Evolutionary conservation across 306 rosid genomes (phyloP).

Genomic region (Pueraria montana): DNA sequence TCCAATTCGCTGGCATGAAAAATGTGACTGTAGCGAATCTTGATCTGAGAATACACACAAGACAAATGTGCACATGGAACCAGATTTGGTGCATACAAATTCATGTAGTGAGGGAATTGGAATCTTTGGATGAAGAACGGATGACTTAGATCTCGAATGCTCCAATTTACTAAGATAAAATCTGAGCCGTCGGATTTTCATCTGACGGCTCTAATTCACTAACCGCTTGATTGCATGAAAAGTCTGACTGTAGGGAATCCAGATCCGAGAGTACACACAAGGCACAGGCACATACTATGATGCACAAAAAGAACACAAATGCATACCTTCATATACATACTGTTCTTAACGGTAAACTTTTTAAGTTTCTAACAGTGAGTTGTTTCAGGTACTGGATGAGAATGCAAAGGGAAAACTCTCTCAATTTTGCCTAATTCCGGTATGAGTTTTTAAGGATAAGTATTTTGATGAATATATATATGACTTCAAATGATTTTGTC

Average conservation of each 20-base stretch:
- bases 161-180: not conserved
- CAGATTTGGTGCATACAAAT: not conserved
- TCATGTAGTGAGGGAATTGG: not conserved
- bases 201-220: not conserved
- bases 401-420: slow-evolving; percentile 74
- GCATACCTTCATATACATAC: slow-evolving; percentile 11
- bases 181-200: not conserved
- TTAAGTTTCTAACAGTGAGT: slow-evolving; percentile 33
- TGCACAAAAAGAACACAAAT: not conserved
- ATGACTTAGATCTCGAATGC: not conserved
- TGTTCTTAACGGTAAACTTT: slow-evolving; percentile 26
- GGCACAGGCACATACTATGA: slow-evolving; percentile 4
- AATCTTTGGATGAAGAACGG: not conserved
- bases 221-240: not conserved
- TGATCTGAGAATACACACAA: not conserved
- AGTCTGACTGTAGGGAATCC: not conserved
- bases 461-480: slow-evolving; percentile 31
- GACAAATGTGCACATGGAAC: not conserved
- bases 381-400: slow-evolving; percentile 76
- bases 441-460: slow-evolving; percentile 47
- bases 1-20: not conserved
- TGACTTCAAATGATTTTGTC: slow-evolving; percentile 26
- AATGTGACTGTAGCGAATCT: not conserved
- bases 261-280: not conserved
- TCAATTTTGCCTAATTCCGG: slow-evolving; percentile 92